Evolutionary conservation across 495 filamentous ascomycete species (phyloP), one percentile per base, ranked within the genome.

Genomic region (Penicillium bialowiezense): DNA sequence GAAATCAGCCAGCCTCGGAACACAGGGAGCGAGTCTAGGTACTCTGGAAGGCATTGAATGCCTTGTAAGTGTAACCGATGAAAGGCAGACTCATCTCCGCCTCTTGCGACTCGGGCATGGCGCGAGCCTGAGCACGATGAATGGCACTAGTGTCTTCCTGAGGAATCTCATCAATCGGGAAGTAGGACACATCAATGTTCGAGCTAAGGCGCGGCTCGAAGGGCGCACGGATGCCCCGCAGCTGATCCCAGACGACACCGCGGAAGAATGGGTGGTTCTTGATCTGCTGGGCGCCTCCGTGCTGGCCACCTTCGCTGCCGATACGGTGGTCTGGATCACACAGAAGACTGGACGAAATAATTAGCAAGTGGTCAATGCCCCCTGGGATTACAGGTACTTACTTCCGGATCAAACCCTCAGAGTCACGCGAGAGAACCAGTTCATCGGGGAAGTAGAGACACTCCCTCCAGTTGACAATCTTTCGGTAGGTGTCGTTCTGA

Each of bases 41-140:
- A 38, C 46, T 71, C 49, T 80, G 69, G 67, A 86, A 85, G 55
- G 86, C 88, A 72, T 96, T 92, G 70, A 98, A 98, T 48, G 93
- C 87, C 77, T 96, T 97, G 77, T 96, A 98, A 15, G 93, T 98
- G 65, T 98, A 98, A 18, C 93, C 93, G 59, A 97, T 95, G 67
- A 98, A 98, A 2, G 93, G 93, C 62, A 97, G 67, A 65, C 85
- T 91, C 83, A 97, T 89, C 77, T 97, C 95, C 10, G 84, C 82
- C 44, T 79, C 78, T 52, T 85, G 73, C 18, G 84, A 80, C 2
- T 85, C 81, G 10, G 78, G 80, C 64, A 78, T 73, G 26, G 76
- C 75, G 49, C 76, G 71, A 65, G 82, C 80, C 75, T 89, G 79
- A 67, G 82, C 79, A 70, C 79, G 69, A 72, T 95, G 63, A 69